Base-by-base conservation (phyloP, 768 basidiomycete genomes). In the Neoboletus subvelutipes region DNA sequence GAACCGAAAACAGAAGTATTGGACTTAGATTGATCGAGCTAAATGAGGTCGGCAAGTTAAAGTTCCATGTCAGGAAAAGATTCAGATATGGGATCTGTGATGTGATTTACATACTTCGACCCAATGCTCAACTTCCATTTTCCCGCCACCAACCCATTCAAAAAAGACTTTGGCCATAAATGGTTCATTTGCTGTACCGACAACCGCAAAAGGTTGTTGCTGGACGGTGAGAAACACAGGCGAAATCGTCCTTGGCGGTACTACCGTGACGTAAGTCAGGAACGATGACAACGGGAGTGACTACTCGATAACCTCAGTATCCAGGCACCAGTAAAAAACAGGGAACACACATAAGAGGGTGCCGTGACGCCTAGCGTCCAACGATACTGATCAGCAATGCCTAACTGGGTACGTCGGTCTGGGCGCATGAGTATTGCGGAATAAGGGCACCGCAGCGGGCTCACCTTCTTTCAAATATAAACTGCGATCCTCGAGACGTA, bases 71-170 rank as follows among this genome's bases (percentile, higher is more conserved):
- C 29, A 45, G 29, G 42, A 50, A 18, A 18, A 40, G 49, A 28
- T 24, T 20, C 22, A 22, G 31, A 51, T 37, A 13, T 34, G 20
- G 20, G 36, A 33, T 51, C 45, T 18, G 26, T 41, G 33, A 53
- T 28, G 5, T 39, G 24, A 15, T 36, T 47, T 24, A 68, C 74
- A 55, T 61, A 80, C 81, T 62, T 82, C 78, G 8, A 82, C 73
- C 80, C 80, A 83, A 50, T 82, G 80, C 10, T 82, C 80, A 18
- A 82, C 67, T 45, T 76, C 76, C 58, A 74, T 73, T 59, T 78
- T 83, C 49, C 73, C 73, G 22, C 67, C 65, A 15, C 77, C 77
- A 26, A 65, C 72, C 78, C 77, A 81, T 37, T 67, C 63, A 34
- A 81, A 67, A 1, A 67, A 65, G 20, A 81, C 62, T 22, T 71